Percentiles rank a stretch among this genome's conserved stretches.
These are phyloP conservation scores for Chaetomiaceae sp. DNA, from an alignment of 2,329 filamentous ascomycete genomes.

Conservation along the genomic window DNA sequence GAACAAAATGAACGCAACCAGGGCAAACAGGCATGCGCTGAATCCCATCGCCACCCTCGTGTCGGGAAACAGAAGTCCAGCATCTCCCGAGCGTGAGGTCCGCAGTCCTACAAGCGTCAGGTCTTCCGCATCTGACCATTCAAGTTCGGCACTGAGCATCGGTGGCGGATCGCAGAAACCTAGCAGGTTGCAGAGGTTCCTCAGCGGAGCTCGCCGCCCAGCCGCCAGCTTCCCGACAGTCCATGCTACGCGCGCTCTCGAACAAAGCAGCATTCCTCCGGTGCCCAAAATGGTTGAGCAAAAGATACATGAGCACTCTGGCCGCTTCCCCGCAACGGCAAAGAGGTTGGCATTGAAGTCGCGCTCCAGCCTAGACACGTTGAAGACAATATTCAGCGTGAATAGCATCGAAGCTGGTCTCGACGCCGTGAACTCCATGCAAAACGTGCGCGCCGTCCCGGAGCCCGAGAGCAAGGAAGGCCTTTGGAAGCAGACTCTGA, in stretches of 20 bases:
- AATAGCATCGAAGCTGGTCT: constrained; percentile 40
- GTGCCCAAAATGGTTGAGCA: constrained; percentile 35
- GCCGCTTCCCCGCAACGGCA: constrained; percentile 33
- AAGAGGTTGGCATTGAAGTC: constrained; percentile 37
- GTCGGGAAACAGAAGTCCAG: constrained; percentile 16
- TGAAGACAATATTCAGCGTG: constrained; percentile 49
- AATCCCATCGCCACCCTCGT: constrained; percentile 23
- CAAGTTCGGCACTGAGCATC: constrained; percentile 34
- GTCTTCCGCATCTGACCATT: constrained; percentile 29
- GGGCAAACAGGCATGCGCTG: constrained; percentile 22
- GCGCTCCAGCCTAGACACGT: constrained; percentile 43
- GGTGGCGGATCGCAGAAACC: constrained; percentile 35
- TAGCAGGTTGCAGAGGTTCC: constrained; percentile 38
- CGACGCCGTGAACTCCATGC: constrained; percentile 22
- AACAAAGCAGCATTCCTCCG: constrained; percentile 33
- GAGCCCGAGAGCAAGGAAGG: constrained; percentile 18
- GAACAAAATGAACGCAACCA: constrained; percentile 3
- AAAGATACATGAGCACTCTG: constrained; percentile 35
- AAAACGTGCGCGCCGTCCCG: constrained; percentile 8
- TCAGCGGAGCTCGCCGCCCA: constrained; percentile 33
- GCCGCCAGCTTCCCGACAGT: constrained; percentile 30
- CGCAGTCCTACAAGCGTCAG: constrained; percentile 29
- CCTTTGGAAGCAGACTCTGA: constrained; percentile 27
- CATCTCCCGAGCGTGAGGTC: constrained; percentile 26
- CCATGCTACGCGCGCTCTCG: constrained; percentile 33